Percentiles rank a stretch among this genome's conserved stretches.
These are phyloP conservation scores for Microthlaspi erraticum DNA, from an alignment of 345 rosid species.

Conservation along the genomic window DNA sequence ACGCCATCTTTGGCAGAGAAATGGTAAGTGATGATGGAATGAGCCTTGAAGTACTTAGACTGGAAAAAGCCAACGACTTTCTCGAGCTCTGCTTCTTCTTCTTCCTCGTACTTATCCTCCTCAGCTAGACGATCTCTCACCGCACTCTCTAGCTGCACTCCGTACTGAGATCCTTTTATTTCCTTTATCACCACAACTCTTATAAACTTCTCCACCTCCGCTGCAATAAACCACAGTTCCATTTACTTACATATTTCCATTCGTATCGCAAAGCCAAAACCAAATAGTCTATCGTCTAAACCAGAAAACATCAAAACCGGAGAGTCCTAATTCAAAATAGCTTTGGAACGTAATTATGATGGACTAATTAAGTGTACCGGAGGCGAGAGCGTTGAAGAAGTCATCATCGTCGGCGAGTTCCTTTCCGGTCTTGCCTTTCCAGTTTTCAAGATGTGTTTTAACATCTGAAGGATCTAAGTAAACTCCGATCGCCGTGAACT, in stretches of 20 bases:
- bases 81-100: conserved; percentile 85
- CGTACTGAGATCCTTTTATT: conserved; percentile 93
- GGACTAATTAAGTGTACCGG: conserved; percentile 52
- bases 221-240: conserved; percentile 40
- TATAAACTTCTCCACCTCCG: conserved; percentile 68
- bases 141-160: conserved; percentile 76
- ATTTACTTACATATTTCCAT: too few relatives aligned
- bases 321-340: background rate
- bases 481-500: conserved; percentile 94
- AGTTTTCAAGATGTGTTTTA: conserved; percentile 55
- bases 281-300: background rate
- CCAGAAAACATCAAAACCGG: background rate
- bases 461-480: conserved; percentile 77
- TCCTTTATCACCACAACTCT: conserved; percentile 92
- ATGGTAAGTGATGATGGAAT: conserved; percentile 70
- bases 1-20: conserved; percentile 59
- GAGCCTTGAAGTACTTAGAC: conserved; percentile 79
- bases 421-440: conserved; percentile 79
- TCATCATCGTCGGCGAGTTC: conserved; percentile 70
- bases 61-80: conserved; percentile 81
- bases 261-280: background rate
- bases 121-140: conserved; percentile 90
- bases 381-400: conserved; percentile 74
- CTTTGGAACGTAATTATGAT: conserved; percentile 1
- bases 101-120: conserved; percentile 87